phyloP scores from a whole-genome alignment of 2,329 filamentous ascomycete genomes.

The Monilinia fructicola region DNA sequence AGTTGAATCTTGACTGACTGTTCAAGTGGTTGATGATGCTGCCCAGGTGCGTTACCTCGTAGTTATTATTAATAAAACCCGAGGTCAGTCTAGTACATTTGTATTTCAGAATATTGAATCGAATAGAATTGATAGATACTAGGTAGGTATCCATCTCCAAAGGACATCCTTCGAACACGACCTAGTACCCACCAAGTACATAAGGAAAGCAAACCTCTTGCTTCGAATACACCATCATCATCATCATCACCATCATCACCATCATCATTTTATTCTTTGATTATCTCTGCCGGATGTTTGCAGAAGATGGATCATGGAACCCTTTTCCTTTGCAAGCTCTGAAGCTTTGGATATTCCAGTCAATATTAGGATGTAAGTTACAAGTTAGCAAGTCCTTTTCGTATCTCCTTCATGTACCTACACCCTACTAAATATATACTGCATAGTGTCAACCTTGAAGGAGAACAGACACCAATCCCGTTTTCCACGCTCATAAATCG shows the following conservation, averaged over 20 bases:
- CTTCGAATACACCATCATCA: too few species aligned
- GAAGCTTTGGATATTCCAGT: slow-evolving; percentile 75
- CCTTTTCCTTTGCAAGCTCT: slow-evolving; percentile 92
- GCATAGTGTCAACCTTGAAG: slow-evolving; percentile 69
- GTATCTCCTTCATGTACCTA: not conserved
- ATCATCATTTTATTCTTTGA: not conserved
- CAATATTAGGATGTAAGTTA: slow-evolving; percentile 60
- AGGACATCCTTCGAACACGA: not conserved
- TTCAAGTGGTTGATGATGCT: too few species aligned
- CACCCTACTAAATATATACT: slow-evolving; percentile 26
- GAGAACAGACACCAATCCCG: slow-evolving; percentile 70
- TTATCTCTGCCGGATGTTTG: not conserved
- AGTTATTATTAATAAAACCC: too few species aligned
- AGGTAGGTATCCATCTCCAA: too few species aligned
- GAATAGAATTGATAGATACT: not conserved
- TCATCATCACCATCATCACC: too few species aligned
- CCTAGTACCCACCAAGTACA: not conserved
- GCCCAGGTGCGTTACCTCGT: too few species aligned
- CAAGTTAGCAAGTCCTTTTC: slow-evolving; percentile 11
- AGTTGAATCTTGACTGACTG: too few species aligned
- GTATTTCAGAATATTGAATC: not conserved
- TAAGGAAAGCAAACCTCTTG: not conserved
- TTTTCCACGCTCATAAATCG: slow-evolving; percentile 76
- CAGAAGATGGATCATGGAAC: slow-evolving; percentile 66
- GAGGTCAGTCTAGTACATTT: too few species aligned